These are phyloP conservation scores for Piloderma croceum DNA, from an alignment of 768 basidiomycete species.

Conservation along the genomic window DNA sequence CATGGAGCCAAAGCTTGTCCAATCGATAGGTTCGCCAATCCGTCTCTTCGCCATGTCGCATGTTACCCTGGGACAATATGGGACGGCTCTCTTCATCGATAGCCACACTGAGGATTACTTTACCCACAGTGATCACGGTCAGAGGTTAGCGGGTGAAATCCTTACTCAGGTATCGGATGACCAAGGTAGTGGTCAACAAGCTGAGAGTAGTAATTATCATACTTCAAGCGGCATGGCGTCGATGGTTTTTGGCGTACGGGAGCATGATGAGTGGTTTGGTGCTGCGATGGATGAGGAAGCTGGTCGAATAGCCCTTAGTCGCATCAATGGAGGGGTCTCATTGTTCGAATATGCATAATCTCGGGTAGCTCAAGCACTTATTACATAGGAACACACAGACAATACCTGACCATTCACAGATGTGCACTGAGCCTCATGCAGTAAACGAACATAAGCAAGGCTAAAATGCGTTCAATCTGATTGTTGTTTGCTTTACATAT, in stretches of 20 bases:
- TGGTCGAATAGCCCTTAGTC: slow-evolving; percentile 32
- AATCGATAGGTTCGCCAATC: slow-evolving; percentile 48
- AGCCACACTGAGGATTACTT: slow-evolving; percentile 50
- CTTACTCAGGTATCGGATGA: slow-evolving; percentile 19
- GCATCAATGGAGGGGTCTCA: slow-evolving; percentile 39
- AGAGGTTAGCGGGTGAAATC: slow-evolving; percentile 50
- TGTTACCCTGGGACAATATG: slow-evolving; percentile 49
- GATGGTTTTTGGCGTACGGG: slow-evolving; percentile 41
- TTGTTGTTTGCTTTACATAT: too few relatives aligned
- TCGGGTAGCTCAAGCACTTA: too few relatives aligned
- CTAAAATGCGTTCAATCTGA: too few relatives aligned
- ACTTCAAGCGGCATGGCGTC: slow-evolving; percentile 12
- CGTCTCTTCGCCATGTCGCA: slow-evolving; percentile 51
- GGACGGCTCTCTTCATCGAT: slow-evolving; percentile 65
- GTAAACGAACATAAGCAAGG: too few relatives aligned
- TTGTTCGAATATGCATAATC: slow-evolving; percentile 44
- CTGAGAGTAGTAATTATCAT: not conserved
- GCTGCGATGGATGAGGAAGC: slow-evolving; percentile 35
- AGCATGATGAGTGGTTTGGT: slow-evolving; percentile 44
- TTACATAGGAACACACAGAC: too few relatives aligned
- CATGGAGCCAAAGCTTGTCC: slow-evolving; percentile 28
- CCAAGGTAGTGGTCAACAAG: not conserved
- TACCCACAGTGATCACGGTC: slow-evolving; percentile 43
- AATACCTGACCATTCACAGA: too few relatives aligned
- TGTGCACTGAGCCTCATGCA: too few relatives aligned